Evolutionary conservation across 345 rosid genomes (phyloP), one percentile per base, ranked within the genome.

Genomic region (Eucalyptus regnans): DNA sequence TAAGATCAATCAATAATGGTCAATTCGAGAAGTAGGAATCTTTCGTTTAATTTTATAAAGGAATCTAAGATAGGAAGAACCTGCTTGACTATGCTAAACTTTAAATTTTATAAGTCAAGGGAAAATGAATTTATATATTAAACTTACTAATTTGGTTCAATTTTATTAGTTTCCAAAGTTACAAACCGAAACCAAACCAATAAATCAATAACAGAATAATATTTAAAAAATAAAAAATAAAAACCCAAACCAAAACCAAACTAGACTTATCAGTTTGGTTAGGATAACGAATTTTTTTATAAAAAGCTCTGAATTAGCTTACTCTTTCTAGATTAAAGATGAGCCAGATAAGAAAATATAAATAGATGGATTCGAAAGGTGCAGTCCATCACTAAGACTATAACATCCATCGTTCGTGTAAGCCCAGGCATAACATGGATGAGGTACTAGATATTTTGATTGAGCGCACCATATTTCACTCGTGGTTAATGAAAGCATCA

Each of bases 321-420:
- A 14, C 20, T 15, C 2, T n/a, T n/a, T 64, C 3, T 8, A 16
- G 20, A n/a, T 64, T 64, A 14, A 64, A n/a, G 5, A 31, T 64
- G 5, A n/a, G 76, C 76, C 76, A 7, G 17, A 64, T 31, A 64
- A 64, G 41, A 64, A n/a, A 15, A 64, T n/a, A 14, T n/a, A 64
- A 64, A 64, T 17, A 64, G 9, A n/a, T n/a, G 37, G 37, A 64
- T 31, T 64, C 37, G 5, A 64, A 64, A n/a, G 3, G 76, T 64
- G 41, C 0, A n/a, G 2, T 15, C 0, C 2, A 15, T n/a, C 10
- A n/a, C 9, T 64, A 64, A n/a, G 37, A 64, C 33, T 64, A 29
- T 5, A 29, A 60, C 31, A 29, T 60, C 68, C n/a, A 60, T 29
- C 31, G 31, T 60, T 29, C 33, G 1, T 27, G 33, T 60, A 60